Percentiles rank a stretch among this genome's conserved stretches.
These are phyloP conservation scores for Salix suchowensis DNA, from an alignment of 345 rosid genomes.

Conservation along the genomic window DNA sequence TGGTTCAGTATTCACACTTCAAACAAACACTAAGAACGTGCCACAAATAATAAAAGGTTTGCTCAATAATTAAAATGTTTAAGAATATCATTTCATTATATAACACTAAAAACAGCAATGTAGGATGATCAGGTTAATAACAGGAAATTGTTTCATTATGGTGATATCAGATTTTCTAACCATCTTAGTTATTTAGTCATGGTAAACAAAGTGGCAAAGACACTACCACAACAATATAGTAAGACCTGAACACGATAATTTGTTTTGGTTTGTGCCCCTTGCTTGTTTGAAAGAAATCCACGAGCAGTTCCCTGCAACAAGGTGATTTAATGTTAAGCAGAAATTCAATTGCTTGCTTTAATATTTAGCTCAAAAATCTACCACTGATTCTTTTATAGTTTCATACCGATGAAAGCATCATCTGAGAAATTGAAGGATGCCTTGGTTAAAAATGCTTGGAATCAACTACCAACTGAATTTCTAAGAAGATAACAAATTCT, in stretches of 20 bases:
- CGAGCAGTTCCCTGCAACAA: slow-evolving; percentile 55
- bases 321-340: slow-evolving; percentile 2
- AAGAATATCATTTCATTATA: background rate
- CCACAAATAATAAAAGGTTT: too few relatives aligned
- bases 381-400: background rate
- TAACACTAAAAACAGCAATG: background rate
- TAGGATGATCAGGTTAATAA: background rate
- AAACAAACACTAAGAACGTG: too few relatives aligned
- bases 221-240: background rate
- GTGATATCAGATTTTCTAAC: background rate
- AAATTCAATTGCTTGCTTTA: background rate
- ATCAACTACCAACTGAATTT: background rate
- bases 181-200: background rate
- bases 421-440: background rate
- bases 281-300: slow-evolving; percentile 62
- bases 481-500: background rate
- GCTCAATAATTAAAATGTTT: too few relatives aligned
- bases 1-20: too few relatives aligned
- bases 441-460: background rate
- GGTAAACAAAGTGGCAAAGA: background rate
- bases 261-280: slow-evolving; percentile 54
- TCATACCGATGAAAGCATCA: background rate
- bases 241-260: slow-evolving; percentile 79
- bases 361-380: background rate
- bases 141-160: background rate